Percentiles rank a stretch among this genome's conserved stretches.
phyloP scores from a whole-genome alignment of 495 filamentous ascomycete species.

The Penicillium steckii region DNA sequence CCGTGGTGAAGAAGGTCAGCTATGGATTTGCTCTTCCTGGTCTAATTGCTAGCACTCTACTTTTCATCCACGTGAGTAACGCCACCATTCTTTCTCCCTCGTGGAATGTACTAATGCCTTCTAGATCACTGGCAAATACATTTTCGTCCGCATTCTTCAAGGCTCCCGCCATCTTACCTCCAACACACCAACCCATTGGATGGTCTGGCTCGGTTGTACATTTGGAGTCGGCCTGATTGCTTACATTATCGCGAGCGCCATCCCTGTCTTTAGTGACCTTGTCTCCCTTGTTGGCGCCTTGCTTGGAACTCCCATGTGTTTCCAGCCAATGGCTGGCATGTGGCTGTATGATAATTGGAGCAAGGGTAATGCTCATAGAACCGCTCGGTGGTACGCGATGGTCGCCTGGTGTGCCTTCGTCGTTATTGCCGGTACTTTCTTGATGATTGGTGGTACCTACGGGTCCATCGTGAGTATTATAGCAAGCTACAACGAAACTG shows the following conservation, averaged over 20 bases:
- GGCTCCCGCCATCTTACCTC: constrained; percentile 52
- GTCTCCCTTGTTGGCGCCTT: constrained; percentile 61
- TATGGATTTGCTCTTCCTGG: constrained; percentile 71
- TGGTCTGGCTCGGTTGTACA: constrained; percentile 58
- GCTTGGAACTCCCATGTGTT: constrained; percentile 48
- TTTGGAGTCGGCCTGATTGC: constrained; percentile 54
- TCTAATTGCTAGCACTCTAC: constrained; percentile 23
- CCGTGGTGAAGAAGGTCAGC: constrained; percentile 59
- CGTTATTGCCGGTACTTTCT: constrained; percentile 37
- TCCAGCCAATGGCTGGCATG: constrained; percentile 47
- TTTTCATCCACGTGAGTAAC: constrained; percentile 39
- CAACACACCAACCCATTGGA: constrained; percentile 55
- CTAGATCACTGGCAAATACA: constrained; percentile 50
- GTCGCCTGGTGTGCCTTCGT: constrained; percentile 31
- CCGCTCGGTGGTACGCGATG: constrained; percentile 23
- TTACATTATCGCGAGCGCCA: constrained; percentile 68
- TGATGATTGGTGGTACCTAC: constrained; percentile 59
- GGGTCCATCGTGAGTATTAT: constrained; percentile 55
- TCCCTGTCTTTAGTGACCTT: constrained; percentile 66
- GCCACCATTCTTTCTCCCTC: neutral
- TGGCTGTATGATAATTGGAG: constrained; percentile 47
- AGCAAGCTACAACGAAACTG: constrained; percentile 33
- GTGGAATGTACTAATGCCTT: constrained; percentile 27
- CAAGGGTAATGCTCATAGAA: constrained; percentile 38
- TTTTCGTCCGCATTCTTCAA: constrained; percentile 59